Conservation (phyloP, 805 yeast genomes). For the Yarrowia osloensis region DNA sequence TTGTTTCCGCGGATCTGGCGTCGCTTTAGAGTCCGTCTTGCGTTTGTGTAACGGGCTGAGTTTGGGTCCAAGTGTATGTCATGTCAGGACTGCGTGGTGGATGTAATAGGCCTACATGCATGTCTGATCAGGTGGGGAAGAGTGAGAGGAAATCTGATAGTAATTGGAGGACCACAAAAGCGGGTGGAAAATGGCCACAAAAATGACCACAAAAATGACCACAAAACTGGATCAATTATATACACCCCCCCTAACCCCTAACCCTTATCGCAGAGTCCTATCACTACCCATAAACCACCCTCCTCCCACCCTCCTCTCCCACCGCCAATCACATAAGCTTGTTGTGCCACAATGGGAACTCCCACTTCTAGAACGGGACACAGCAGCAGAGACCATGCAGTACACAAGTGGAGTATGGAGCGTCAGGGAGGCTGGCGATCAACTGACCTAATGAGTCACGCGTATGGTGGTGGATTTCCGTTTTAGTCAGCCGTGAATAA, state of each 20-base stretch:
- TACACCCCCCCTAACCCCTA: background rate
- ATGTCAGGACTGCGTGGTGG: background rate
- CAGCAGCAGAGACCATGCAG: background rate
- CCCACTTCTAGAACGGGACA: constrained; percentile 12
- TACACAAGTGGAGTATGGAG: background rate
- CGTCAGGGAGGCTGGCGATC: background rate
- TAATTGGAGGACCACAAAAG: no score
- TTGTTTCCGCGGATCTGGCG: background rate
- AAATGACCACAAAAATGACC: no score
- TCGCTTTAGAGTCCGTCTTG: background rate
- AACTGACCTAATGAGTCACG: background rate
- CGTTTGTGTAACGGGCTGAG: background rate
- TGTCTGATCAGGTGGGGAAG: background rate
- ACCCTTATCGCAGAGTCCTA: background rate
- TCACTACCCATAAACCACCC: background rate
- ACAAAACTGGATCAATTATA: no score
- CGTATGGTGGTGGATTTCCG: no score
- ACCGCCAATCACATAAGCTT: constrained; percentile 26
- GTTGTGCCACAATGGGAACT: constrained; percentile 30
- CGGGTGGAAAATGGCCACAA: no score
- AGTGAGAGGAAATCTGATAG: no score
- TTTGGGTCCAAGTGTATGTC: background rate
- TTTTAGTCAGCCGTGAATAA: no score
- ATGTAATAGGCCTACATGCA: background rate
- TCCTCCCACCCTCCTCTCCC: background rate